phyloP scores from a whole-genome alignment of 1,284 basidiomycete species.

The Volvariella volvacea region DNA sequence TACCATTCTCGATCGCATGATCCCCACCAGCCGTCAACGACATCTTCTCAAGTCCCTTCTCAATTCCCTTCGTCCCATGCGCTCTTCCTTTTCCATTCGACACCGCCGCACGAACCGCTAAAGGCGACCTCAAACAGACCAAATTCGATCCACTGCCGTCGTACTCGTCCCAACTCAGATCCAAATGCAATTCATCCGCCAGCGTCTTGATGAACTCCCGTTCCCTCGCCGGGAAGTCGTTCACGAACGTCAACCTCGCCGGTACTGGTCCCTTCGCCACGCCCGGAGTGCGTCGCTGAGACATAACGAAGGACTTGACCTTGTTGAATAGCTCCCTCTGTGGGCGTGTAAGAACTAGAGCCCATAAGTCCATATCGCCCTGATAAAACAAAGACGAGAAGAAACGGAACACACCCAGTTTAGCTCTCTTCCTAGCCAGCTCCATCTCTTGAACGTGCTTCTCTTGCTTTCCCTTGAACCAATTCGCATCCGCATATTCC shows the following conservation, averaged over 20 bases:
- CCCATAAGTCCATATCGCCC: too few relatives aligned
- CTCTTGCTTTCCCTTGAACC: conserved; percentile 85
- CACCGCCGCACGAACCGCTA: conserved; percentile 22
- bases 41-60: background rate
- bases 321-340: conserved; percentile 75
- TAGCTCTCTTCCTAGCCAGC: conserved; percentile 36
- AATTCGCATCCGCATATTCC: conserved; percentile 83
- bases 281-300: conserved; percentile 35
- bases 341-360: conserved; percentile 58
- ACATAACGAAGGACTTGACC: conserved; percentile 69
- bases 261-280: conserved; percentile 22
- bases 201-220: conserved; percentile 72
- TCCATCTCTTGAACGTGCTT: conserved; percentile 64
- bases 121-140: conserved; percentile 57
- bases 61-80: background rate
- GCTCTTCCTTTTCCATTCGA: conserved; percentile 13
- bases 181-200: conserved; percentile 70
- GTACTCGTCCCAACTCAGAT: conserved; percentile 84
- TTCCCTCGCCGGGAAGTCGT: conserved; percentile 74
- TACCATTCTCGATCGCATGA: too few relatives aligned
- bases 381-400: too few relatives aligned
- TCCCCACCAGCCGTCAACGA: conserved; percentile 10
- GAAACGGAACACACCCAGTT: conserved; percentile 39
- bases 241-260: conserved; percentile 53
- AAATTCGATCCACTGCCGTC: conserved; percentile 78